These are phyloP conservation scores for Podospora comata DNA, from an alignment of 495 filamentous ascomycete species.

Conservation along the genomic window DNA sequence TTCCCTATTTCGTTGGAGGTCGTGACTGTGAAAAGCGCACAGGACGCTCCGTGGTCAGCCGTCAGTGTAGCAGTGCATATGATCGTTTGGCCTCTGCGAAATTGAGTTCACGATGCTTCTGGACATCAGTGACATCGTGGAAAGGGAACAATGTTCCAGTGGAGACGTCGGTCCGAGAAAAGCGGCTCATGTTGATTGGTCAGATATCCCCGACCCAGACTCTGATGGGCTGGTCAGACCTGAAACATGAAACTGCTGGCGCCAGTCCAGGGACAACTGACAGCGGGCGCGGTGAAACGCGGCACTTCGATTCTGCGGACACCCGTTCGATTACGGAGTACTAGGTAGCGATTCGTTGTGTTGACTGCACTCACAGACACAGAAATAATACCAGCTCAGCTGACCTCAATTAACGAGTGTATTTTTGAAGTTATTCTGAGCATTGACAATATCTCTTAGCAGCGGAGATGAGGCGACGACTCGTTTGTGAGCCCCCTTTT, in stretches of 20 bases:
- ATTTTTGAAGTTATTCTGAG: not conserved
- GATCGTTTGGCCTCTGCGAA: not conserved
- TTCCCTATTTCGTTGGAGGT: constrained; percentile 2
- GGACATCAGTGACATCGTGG: not conserved
- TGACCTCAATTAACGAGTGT: not conserved
- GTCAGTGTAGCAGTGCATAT: constrained; percentile 9
- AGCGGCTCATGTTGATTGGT: constrained; percentile 8
- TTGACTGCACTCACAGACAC: not conserved
- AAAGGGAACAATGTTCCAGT: not conserved
- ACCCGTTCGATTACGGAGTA: not conserved
- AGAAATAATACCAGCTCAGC: constrained; percentile 2
- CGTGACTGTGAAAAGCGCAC: constrained; percentile 1
- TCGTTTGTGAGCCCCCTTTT: not conserved
- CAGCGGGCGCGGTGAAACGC: constrained; percentile 12
- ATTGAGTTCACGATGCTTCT: constrained; percentile 6
- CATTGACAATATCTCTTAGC: not conserved
- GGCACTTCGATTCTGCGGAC: constrained; percentile 4
- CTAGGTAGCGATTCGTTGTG: not conserved
- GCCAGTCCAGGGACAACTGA: constrained; percentile 10
- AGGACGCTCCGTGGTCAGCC: not conserved
- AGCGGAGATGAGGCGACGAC: not conserved
- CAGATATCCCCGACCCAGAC: not conserved
- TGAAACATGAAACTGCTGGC: constrained; percentile 25
- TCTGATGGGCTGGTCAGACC: constrained; percentile 11
- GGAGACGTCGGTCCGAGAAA: constrained; percentile 4